Evolutionary conservation across 1,284 basidiomycete genomes (phyloP).

Genomic region (Exobasidium cylindrosporum): DNA sequence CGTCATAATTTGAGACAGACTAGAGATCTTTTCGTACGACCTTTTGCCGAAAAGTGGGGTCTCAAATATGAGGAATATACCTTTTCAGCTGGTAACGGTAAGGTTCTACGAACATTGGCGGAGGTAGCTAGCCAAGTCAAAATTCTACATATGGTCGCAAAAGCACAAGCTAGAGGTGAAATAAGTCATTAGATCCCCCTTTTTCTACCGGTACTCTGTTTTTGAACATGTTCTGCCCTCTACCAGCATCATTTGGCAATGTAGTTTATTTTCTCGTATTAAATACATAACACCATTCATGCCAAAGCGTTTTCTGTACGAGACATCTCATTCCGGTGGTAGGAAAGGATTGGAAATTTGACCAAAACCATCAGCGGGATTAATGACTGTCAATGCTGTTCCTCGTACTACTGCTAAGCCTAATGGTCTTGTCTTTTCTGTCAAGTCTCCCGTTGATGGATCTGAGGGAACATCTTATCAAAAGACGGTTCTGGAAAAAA

Average conservation of each 20-base stretch:
- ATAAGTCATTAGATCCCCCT: slow-evolving; percentile 28
- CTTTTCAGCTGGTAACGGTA: slow-evolving; percentile 76
- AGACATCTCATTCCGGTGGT: not conserved
- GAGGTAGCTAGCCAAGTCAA: slow-evolving; percentile 77
- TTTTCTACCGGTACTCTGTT: too few relatives aligned
- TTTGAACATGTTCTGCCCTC: too few relatives aligned
- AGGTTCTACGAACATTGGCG: slow-evolving; percentile 72
- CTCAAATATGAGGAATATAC: slow-evolving; percentile 80
- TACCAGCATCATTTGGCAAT: too few relatives aligned
- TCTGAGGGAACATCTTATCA: slow-evolving; percentile 20
- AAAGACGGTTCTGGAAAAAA: not conserved
- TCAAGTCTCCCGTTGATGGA: slow-evolving; percentile 35
- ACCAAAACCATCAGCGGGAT: slow-evolving; percentile 53
- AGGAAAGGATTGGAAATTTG: slow-evolving; percentile 40
- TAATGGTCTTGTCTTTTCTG: slow-evolving; percentile 38
- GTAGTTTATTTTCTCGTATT: too few relatives aligned
- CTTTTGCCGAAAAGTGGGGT: slow-evolving; percentile 64
- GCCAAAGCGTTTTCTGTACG: too few relatives aligned
- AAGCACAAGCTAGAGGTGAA: slow-evolving; percentile 56
- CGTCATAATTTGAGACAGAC: slow-evolving; percentile 85
- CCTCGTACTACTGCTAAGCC: slow-evolving; percentile 51
- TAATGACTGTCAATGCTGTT: slow-evolving; percentile 51
- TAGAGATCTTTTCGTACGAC: slow-evolving; percentile 71
- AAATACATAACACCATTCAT: too few relatives aligned
- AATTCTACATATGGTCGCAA: slow-evolving; percentile 65